These are phyloP conservation scores for Pecoramyces ruminantium DNA, from an alignment of 192 early-diverging fungal genomes.

Conservation along the genomic window DNA sequence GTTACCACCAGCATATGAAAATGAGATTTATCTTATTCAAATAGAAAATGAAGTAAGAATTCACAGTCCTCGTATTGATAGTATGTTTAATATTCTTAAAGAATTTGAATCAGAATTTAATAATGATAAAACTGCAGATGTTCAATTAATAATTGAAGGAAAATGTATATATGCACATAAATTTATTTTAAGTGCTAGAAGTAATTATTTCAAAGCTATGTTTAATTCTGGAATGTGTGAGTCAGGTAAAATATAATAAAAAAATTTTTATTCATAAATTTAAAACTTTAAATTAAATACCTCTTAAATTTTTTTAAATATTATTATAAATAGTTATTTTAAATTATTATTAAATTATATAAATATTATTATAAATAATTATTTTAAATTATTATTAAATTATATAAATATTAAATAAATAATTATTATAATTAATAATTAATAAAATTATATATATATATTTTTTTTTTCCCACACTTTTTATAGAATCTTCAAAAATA, in stretches of 20 bases:
- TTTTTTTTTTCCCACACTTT: neutral
- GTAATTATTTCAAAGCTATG: neutral
- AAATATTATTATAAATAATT: too few species aligned
- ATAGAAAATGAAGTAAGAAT: neutral
- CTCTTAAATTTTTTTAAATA: too few species aligned
- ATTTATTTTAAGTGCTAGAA: neutral
- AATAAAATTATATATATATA: too few species aligned
- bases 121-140: neutral
- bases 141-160: neutral
- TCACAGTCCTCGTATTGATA: neutral
- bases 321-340: too few species aligned
- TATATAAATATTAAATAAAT: too few species aligned
- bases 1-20: neutral
- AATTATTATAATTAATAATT: too few species aligned
- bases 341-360: too few species aligned
- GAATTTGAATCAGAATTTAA: neutral
- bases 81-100: neutral
- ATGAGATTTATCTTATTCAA: neutral
- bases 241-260: neutral
- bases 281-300: too few species aligned
- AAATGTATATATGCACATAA: neutral
- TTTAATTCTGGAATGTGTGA: neutral
- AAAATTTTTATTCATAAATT: too few species aligned
- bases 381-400: too few species aligned
- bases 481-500: neutral